Conservation (phyloP, 1,284 basidiomycete genomes). For the Ceratobasidium theobromae region DNA sequence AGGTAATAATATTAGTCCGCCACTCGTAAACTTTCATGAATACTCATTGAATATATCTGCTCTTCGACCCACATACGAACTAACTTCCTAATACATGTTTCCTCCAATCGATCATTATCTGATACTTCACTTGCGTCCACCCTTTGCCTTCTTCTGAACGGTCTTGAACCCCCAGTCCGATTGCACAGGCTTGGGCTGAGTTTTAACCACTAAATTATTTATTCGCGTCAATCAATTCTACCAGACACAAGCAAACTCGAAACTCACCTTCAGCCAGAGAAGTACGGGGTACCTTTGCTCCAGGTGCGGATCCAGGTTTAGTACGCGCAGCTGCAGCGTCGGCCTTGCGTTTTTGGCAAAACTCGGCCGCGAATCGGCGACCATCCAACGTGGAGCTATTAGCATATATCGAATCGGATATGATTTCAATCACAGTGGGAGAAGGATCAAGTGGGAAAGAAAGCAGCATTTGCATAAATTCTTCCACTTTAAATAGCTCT, state of each 20-base stretch:
- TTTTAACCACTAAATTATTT: slow-evolving; percentile 66
- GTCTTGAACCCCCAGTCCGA: slow-evolving; percentile 87
- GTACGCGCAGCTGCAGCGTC: slow-evolving; percentile 54
- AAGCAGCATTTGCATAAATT: slow-evolving; percentile 88
- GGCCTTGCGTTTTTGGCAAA: slow-evolving; percentile 80
- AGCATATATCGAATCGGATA: slow-evolving; percentile 90
- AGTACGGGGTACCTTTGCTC: slow-evolving; percentile 51
- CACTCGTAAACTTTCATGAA: too few relatives aligned
- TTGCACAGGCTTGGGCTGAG: slow-evolving; percentile 73
- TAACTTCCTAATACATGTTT: too few relatives aligned
- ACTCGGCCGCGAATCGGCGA: slow-evolving; percentile 89
- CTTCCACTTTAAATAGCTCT: slow-evolving; percentile 64
- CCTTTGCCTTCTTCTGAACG: slow-evolving; percentile 91
- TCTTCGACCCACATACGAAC: too few relatives aligned
- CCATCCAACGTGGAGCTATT: slow-evolving; percentile 94
- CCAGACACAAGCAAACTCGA: not conserved
- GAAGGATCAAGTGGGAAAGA: slow-evolving; percentile 90
- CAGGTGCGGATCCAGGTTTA: slow-evolving; percentile 8
- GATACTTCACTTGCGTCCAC: slow-evolving; percentile 33
- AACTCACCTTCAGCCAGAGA: slow-evolving; percentile 67
- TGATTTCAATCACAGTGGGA: slow-evolving; percentile 78
- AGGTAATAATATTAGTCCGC: too few relatives aligned
- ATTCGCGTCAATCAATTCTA: not conserved
- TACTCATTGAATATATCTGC: too few relatives aligned
- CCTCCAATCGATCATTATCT: too few relatives aligned